Percentiles rank a stretch among this genome's conserved stretches.
Evolutionary conservation across 2,329 filamentous ascomycete genomes (phyloP).

Genomic region (Talaromyces albobiverticillius): DNA sequence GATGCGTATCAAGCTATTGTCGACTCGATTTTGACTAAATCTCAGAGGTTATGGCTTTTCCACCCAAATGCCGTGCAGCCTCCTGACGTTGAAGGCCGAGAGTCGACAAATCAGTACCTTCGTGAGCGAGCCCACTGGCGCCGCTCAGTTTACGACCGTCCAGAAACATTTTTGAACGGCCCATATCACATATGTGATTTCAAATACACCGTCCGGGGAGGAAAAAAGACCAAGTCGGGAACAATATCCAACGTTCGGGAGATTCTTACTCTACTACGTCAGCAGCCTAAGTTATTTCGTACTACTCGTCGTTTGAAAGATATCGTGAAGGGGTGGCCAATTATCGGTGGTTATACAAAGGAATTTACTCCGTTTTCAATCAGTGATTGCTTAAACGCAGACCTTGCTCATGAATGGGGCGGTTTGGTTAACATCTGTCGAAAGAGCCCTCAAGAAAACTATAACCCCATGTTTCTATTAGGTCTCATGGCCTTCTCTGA

Average conservation of each 20-base stretch:
- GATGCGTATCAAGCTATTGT: constrained; percentile 25
- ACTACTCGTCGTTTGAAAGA: constrained; percentile 21
- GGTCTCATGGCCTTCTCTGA: constrained; percentile 43
- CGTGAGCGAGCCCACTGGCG: constrained; percentile 23
- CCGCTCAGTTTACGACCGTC: constrained; percentile 40
- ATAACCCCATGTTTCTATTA: constrained; percentile 46
- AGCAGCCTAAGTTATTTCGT: background rate
- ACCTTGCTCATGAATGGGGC: constrained; percentile 45
- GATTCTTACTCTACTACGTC: background rate
- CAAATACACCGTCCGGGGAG: background rate
- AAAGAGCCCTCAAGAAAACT: constrained; percentile 13
- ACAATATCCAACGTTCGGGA: background rate
- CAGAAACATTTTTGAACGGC: background rate
- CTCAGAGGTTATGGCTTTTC: constrained; percentile 1
- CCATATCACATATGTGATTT: background rate
- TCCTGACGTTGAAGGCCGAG: background rate
- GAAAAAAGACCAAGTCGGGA: background rate
- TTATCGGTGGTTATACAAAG: constrained; percentile 39
- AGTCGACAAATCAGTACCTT: background rate
- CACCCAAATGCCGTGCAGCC: background rate
- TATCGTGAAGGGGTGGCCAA: constrained; percentile 30
- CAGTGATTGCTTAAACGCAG: constrained; percentile 37
- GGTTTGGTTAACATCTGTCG: constrained; percentile 39
- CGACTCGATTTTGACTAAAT: constrained; percentile 24
- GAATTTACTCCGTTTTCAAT: constrained; percentile 33